phyloP scores from a whole-genome alignment of 768 basidiomycete genomes.

The Cystobasidium tubakii region DNA sequence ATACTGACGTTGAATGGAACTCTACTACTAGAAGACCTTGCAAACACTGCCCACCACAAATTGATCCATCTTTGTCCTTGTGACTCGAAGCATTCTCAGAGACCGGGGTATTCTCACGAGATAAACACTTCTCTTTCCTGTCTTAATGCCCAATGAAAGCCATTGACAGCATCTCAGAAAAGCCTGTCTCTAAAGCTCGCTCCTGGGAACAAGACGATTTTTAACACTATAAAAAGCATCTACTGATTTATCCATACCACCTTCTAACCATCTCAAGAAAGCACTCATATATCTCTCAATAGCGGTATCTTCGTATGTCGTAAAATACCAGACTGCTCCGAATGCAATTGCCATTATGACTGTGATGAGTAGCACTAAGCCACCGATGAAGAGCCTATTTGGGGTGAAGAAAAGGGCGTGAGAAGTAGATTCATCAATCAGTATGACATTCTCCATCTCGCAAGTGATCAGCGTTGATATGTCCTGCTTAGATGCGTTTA shows the following conservation, averaged over 20 bases:
- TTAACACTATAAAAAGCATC: conserved; percentile 1
- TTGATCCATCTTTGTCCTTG: too few species aligned
- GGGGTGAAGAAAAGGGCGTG: not conserved
- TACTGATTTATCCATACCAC: not conserved
- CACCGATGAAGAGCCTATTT: conserved; percentile 20
- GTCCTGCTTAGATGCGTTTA: too few species aligned
- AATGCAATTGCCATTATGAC: conserved; percentile 9
- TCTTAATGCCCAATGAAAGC: too few species aligned
- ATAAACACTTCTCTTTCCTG: too few species aligned
- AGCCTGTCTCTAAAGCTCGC: not conserved
- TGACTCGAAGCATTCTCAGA: too few species aligned
- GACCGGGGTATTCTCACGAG: too few species aligned
- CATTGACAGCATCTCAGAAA: too few species aligned
- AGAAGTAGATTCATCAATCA: not conserved
- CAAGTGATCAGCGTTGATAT: too few species aligned
- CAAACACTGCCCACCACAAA: too few species aligned
- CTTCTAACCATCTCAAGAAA: not conserved
- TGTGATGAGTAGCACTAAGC: not conserved
- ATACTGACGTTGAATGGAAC: too few species aligned
- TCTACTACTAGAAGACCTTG: too few species aligned
- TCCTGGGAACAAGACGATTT: not conserved
- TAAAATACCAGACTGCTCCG: conserved; percentile 14
- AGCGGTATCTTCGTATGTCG: not conserved
- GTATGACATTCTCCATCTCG: too few species aligned
- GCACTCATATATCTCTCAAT: not conserved